Evolutionary conservation across 1,284 basidiomycete species (phyloP), one percentile per base, ranked within the genome.

Genomic region (Ceratobasidium sp.): DNA sequence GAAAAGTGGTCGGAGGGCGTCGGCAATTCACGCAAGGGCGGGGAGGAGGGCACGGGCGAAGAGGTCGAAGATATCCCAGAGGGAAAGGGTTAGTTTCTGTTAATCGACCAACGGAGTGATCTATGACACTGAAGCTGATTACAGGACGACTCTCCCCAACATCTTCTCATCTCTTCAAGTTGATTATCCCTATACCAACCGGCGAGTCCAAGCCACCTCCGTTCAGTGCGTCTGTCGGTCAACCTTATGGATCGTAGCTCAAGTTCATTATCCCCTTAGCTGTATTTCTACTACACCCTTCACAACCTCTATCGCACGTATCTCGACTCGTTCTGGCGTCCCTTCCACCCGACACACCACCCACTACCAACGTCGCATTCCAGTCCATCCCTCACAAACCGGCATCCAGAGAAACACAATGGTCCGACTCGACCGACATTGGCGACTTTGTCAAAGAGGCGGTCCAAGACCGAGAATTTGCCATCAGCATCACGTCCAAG

Each of bases 341-440:
- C 2, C 75, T 85, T 32, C 67, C 80, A 20, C 76, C 75, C 73
- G 71, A 76, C 40, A 70, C 80, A 1, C 77, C 78, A 1, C 75
- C 76, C 29, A 72, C 77, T 10, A 79, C 87, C 79, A 73, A 77
- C 77, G 0, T 79, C 83, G 1, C 79, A 75, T 6, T 72, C 78
- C 82, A 5, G 75, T 78, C 68, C 75, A 79, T 25, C 78, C 56
- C 64, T 74, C 77, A 67, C 75, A 76, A 10, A 75, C 76, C 52
- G 74, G 75, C 35, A 67, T 73, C 31, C 57, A 77, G 25, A 47
- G 69, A 78, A 70, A 77, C 78, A 0, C 73, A 85, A 70, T 89
- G 88, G 88, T 83, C 83, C n/a, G 84, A 86, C 68, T 84, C 84
- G 2, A 90, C 87, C 0, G 87, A 88, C 77, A 77, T 89, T 15